phyloP scores from a whole-genome alignment of 495 filamentous ascomycete species.

The Lasiosphaeris hirsuta region DNA sequence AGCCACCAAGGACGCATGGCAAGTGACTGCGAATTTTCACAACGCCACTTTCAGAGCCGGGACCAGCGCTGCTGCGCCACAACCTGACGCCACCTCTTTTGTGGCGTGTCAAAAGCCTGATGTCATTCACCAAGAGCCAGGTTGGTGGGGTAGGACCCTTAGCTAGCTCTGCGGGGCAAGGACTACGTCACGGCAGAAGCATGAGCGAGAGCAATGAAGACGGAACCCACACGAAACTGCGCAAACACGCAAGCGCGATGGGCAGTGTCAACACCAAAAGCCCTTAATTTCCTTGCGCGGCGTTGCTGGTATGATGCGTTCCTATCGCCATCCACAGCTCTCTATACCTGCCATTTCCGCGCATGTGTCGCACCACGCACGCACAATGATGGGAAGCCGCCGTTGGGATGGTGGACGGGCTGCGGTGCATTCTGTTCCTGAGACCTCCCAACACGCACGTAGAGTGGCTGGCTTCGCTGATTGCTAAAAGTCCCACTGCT shows the following conservation, averaged over 20 bases:
- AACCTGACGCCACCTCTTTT: background rate
- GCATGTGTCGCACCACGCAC: too few species aligned
- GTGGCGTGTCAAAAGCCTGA: slow-evolving; percentile 5
- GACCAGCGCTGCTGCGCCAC: slow-evolving; percentile 1
- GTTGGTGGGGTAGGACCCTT: too few species aligned
- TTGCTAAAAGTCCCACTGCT: too few species aligned
- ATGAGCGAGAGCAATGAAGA: background rate
- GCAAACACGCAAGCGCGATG: background rate
- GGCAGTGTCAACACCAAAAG: background rate
- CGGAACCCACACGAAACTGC: background rate
- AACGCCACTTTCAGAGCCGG: background rate
- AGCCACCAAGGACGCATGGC: too few species aligned
- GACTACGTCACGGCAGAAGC: slow-evolving; percentile 6
- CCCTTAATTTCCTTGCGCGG: background rate
- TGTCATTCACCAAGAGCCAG: slow-evolving; percentile 1
- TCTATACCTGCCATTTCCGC: too few species aligned
- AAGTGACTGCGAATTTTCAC: too few species aligned
- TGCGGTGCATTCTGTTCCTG: too few species aligned
- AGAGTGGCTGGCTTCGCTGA: too few species aligned
- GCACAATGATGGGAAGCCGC: too few species aligned
- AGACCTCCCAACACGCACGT: too few species aligned
- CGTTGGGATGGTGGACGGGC: too few species aligned
- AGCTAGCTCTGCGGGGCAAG: background rate
- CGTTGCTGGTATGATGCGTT: background rate
- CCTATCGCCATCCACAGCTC: too few species aligned